These are phyloP conservation scores for Phytophthora crassamura DNA, from an alignment of 352 stramenopile species.

Conservation along the genomic window DNA sequence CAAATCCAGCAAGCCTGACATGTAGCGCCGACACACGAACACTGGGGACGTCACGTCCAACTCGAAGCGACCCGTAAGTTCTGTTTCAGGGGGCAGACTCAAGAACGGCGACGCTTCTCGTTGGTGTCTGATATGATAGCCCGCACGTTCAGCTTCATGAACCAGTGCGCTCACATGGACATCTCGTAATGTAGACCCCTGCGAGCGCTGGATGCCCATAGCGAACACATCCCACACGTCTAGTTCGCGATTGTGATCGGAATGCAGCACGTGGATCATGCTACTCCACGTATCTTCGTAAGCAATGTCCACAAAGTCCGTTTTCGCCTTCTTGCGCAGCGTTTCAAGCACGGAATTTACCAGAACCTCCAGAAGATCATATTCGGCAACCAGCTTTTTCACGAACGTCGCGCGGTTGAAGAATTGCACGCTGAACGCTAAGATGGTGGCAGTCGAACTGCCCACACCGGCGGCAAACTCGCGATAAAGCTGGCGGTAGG, in stretches of 20 bases:
- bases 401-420: slow-evolving; percentile 99
- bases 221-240: slow-evolving; percentile 78
- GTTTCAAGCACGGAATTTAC: slow-evolving; percentile 77
- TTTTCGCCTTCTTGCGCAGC: slow-evolving; percentile 62
- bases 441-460: slow-evolving; percentile 88
- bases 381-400: slow-evolving; percentile 74
- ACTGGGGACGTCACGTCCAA: slow-evolving; percentile 90
- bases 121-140: slow-evolving; percentile 47
- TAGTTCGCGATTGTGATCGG: slow-evolving; percentile 39
- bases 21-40: slow-evolving; percentile 95
- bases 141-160: slow-evolving; percentile 48
- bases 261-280: slow-evolving; percentile 49
- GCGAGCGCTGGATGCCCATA: slow-evolving; percentile 59
- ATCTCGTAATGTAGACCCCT: slow-evolving; percentile 47
- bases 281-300: slow-evolving; percentile 59
- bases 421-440: slow-evolving; percentile 97
- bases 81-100: slow-evolving; percentile 56
- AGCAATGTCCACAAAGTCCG: slow-evolving; percentile 47
- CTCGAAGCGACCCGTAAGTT: slow-evolving; percentile 66
- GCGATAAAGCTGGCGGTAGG: slow-evolving; percentile 90
- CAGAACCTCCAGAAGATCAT: slow-evolving; percentile 78
- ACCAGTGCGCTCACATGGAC: slow-evolving; percentile 58
- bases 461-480: slow-evolving; percentile 80
- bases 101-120: slow-evolving; percentile 56
- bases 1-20: slow-evolving; percentile 96